Base-by-base conservation (phyloP, 2,329 filamentous ascomycete genomes). In the Fusarium praegraminearum region DNA sequence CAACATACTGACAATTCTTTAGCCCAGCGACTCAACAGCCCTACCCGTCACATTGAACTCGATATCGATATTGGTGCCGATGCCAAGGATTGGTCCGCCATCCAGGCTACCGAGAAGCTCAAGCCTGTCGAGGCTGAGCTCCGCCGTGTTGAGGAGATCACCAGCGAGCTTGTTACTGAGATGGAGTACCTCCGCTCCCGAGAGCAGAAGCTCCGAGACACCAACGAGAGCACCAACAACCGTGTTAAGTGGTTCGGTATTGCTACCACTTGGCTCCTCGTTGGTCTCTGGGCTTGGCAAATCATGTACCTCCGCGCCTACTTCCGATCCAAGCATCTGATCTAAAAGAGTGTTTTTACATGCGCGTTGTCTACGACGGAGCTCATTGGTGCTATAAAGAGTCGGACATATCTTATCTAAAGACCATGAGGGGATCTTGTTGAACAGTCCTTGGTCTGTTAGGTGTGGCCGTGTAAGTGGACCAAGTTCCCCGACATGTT, bases 141-240 rank as follows among this genome's bases (percentile, higher is more conserved):
- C 77, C 91, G 94, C 76, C 90, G 94, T 73, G 92, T 98, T 77
- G 94, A 97, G 80, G 96, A 98, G 83, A 87, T 95, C 78, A 92
- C 97, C 40, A 86, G 85, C 71, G 95, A 98, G 83, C 90, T 98
- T 70, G 95, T 98, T 50, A 82, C 82, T 69, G 95, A 98, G 86
- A 97, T 99, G 95, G 95, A 98, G 71, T 99, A 98, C 83, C 88
- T 99, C 75, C 89, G 96, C 72, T 76, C 81, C 40, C 89, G 96
- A 75, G 96, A 99, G 86, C 94, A 97, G 88, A 97, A 93, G 85
- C 87, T 99, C 75, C 88, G 96, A 80, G 95, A 99, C 83, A 99
- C 96, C 74, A 99, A 99, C 82, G 96, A 99, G 90, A 98, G 95
- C 86, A 99, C 96, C 72, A 99, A 99, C 83, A 96, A 92, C 83